phyloP scores from a whole-genome alignment of 2,329 filamentous ascomycete genomes.

The Hypoxylon sp. region DNA sequence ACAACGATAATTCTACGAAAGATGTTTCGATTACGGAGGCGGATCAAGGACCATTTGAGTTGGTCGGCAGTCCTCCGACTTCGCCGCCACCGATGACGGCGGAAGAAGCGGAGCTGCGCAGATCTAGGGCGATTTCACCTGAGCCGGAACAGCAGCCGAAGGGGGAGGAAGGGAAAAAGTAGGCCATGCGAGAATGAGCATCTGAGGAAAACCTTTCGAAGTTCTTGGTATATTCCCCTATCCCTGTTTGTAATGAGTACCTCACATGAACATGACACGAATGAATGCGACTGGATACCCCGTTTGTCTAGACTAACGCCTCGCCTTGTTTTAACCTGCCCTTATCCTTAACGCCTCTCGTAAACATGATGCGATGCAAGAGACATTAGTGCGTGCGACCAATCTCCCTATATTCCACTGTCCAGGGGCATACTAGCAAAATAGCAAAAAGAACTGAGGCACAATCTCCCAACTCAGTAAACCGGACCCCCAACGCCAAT shows the following conservation, averaged over 20 bases:
- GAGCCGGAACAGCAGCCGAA: slow-evolving; percentile 19
- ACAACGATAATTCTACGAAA: slow-evolving; percentile 1
- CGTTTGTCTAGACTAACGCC: slow-evolving; percentile 31
- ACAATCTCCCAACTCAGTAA: slow-evolving; percentile 9
- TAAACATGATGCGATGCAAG: slow-evolving; percentile 29
- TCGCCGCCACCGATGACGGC: slow-evolving; percentile 41
- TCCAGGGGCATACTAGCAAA: background rate
- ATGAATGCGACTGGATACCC: slow-evolving; percentile 35
- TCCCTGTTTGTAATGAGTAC: slow-evolving; percentile 35
- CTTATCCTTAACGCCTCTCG: slow-evolving; percentile 31
- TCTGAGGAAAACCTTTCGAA: slow-evolving; percentile 17
- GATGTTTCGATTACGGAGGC: slow-evolving; percentile 12
- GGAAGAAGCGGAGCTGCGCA: slow-evolving; percentile 34
- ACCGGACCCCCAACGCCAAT: slow-evolving; percentile 20
- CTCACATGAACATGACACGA: slow-evolving; percentile 28
- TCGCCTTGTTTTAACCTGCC: slow-evolving; percentile 7
- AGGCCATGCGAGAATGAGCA: slow-evolving; percentile 11
- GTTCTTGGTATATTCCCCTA: slow-evolving; percentile 45
- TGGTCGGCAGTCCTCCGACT: slow-evolving; percentile 59
- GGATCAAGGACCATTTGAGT: slow-evolving; percentile 56
- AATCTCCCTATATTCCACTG: background rate
- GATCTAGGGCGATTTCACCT: slow-evolving; percentile 13
- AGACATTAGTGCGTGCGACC: slow-evolving; percentile 19
- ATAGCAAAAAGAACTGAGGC: background rate
- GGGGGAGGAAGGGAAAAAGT: slow-evolving; percentile 17